phyloP scores from a whole-genome alignment of 31 red algal genomes.

The Asparagopsis taxiformis region DNA sequence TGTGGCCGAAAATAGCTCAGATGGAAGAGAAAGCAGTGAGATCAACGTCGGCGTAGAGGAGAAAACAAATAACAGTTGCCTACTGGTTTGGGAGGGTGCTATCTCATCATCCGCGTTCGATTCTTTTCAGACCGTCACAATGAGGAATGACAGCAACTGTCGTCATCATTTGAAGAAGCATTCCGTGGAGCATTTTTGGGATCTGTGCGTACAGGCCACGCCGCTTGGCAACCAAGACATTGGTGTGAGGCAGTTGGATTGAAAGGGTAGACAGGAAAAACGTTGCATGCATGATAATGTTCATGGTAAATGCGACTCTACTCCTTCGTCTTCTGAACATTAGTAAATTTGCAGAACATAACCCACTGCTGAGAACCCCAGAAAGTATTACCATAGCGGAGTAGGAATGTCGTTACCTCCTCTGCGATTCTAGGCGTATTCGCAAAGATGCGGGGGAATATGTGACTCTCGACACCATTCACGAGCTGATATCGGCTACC shows the following conservation, averaged over 20 bases:
- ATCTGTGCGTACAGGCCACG: slow-evolving; percentile 34
- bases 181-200: slow-evolving; percentile 48
- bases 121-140: slow-evolving; percentile 12
- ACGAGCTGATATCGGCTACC: slow-evolving; percentile 91
- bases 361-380: slow-evolving; percentile 93
- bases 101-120: slow-evolving; percentile 21
- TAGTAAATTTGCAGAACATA: slow-evolving; percentile 85
- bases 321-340: slow-evolving; percentile 72
- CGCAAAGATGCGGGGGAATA: slow-evolving; percentile 86
- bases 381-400: slow-evolving; percentile 90
- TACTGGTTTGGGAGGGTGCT: slow-evolving; percentile 43
- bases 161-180: slow-evolving; percentile 30
- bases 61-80: slow-evolving; percentile 16
- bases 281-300: neutral
- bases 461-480: slow-evolving; percentile 88
- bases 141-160: slow-evolving; percentile 9
- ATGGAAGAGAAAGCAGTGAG: too few relatives aligned
- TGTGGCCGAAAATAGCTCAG: too few relatives aligned
- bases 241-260: slow-evolving; percentile 27
- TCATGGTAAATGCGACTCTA: slow-evolving; percentile 5
- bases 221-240: slow-evolving; percentile 34
- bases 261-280: neutral
- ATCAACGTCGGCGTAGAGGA: too few relatives aligned
- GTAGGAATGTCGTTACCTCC: slow-evolving; percentile 56
- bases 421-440: slow-evolving; percentile 50